Evolutionary conservation across 2,329 filamentous ascomycete genomes (phyloP).

Genomic region (Pseudopithomyces maydicus): DNA sequence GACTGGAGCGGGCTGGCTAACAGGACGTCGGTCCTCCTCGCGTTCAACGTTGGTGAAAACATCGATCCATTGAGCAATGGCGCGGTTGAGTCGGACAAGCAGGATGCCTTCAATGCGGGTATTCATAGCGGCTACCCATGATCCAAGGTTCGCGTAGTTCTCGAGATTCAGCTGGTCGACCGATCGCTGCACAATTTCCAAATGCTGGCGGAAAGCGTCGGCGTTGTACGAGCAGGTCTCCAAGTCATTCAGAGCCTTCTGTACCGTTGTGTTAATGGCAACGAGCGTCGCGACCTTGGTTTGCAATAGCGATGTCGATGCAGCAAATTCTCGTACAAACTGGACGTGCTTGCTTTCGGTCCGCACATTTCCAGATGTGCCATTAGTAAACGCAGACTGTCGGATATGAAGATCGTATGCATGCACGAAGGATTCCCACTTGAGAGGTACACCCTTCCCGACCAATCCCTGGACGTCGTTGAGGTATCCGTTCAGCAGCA

Average conservation of each 20-base stretch:
- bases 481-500: conserved; percentile 86
- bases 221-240: conserved; percentile 83
- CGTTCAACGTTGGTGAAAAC: conserved; percentile 67
- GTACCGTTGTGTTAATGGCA: conserved; percentile 78
- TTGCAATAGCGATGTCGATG: conserved; percentile 85
- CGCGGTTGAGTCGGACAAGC: conserved; percentile 79
- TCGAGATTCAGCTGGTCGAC: conserved; percentile 97
- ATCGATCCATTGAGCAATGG: conserved; percentile 84
- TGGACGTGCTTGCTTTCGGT: conserved; percentile 92
- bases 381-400: conserved; percentile 63
- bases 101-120: conserved; percentile 80
- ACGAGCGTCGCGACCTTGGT: conserved; percentile 80
- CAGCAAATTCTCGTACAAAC: conserved; percentile 92
- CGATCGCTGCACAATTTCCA: conserved; percentile 86
- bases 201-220: conserved; percentile 75
- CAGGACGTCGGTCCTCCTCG: conserved; percentile 30
- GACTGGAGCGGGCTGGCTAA: conserved; percentile 48
- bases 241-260: conserved; percentile 82
- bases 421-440: conserved; percentile 98
- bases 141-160: conserved; percentile 89
- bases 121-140: conserved; percentile 90
- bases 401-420: conserved; percentile 90
- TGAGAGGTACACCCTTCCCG: conserved; percentile 82
- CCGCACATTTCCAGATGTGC: conserved; percentile 61
- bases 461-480: conserved; percentile 87